Percentiles rank a stretch among this genome's conserved stretches.
Conservation (phyloP, 495 filamentous ascomycete genomes). For the Penicillium silybi region DNA sequence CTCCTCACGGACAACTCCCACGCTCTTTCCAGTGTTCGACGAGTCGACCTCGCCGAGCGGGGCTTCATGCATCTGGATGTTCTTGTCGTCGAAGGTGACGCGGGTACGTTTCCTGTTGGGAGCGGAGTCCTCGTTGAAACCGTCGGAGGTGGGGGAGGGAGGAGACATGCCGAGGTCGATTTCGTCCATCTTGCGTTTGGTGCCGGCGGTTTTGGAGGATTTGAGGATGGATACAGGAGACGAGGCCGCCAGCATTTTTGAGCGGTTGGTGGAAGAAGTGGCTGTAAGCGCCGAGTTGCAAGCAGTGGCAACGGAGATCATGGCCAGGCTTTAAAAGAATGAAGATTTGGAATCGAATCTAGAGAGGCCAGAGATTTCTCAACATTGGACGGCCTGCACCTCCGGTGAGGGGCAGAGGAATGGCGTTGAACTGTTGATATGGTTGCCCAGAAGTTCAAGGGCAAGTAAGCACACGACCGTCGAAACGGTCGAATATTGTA, state of each 20-base stretch:
- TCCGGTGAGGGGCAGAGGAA: slow-evolving; percentile 3
- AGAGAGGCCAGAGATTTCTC: slow-evolving; percentile 4
- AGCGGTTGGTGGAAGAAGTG: slow-evolving; percentile 18
- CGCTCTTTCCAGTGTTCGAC: slow-evolving; percentile 49
- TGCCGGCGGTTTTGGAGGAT: slow-evolving; percentile 29
- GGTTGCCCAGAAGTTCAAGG: slow-evolving; percentile 1
- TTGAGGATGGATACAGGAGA: slow-evolving; percentile 45
- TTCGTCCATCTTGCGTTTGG: slow-evolving; percentile 44
- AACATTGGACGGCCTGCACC: slow-evolving; percentile 22
- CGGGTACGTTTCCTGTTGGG: slow-evolving; percentile 56
- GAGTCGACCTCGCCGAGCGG: slow-evolving; percentile 13
- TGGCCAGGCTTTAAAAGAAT: slow-evolving; percentile 21
- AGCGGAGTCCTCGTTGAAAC: slow-evolving; percentile 37
- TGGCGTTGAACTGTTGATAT: slow-evolving; percentile 8
- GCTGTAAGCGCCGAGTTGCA: slow-evolving; percentile 27
- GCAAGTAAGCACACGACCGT: slow-evolving; percentile 28
- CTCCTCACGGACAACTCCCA: slow-evolving; percentile 61
- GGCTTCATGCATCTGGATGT: slow-evolving; percentile 54
- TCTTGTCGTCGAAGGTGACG: slow-evolving; percentile 68
- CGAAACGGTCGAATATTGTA: slow-evolving; percentile 1
- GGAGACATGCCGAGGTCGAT: slow-evolving; percentile 36
- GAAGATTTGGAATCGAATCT: slow-evolving; percentile 4
- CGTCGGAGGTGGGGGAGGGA: slow-evolving; percentile 30
- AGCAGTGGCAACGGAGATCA: slow-evolving; percentile 43
- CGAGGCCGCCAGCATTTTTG: slow-evolving; percentile 33